Conservation (phyloP, 148 eudicot species). For the Fagopyrum homotropicum region DNA sequence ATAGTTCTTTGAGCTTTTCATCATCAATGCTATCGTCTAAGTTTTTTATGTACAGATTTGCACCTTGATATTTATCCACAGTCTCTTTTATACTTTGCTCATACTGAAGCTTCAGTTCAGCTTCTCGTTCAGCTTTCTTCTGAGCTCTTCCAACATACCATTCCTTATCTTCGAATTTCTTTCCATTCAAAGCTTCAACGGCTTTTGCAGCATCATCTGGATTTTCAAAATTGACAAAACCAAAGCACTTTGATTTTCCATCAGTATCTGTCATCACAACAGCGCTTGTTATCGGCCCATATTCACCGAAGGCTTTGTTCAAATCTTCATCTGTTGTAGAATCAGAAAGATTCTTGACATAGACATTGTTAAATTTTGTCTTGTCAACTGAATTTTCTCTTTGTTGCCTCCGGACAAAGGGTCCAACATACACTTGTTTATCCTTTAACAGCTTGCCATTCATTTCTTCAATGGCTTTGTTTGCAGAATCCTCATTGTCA, state of each 20-base stretch:
- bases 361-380: conserved; percentile 52
- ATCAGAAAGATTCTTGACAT: conserved; percentile 51
- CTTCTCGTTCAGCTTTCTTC: conserved; percentile 77
- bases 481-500: conserved; percentile 51
- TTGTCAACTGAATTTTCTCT: conserved; percentile 40
- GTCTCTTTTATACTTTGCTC: conserved; percentile 69
- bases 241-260: conserved; percentile 64
- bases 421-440: conserved; percentile 61
- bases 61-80: conserved; percentile 63
- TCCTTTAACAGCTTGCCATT: conserved; percentile 59
- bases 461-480: conserved; percentile 48
- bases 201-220: conserved; percentile 58
- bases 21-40: conserved; percentile 78
- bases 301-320: conserved; percentile 38
- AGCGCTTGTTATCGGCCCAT: conserved; percentile 43
- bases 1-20: conserved; percentile 72
- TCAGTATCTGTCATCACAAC: conserved; percentile 53
- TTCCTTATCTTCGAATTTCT: conserved; percentile 46
- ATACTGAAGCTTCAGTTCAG: conserved; percentile 47
- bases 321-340: conserved; percentile 45
- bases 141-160: conserved; percentile 77
- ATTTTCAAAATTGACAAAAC: conserved; percentile 58
- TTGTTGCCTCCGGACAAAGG: conserved; percentile 51
- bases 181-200: conserved; percentile 51
- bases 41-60: conserved; percentile 72